A percentile compares a stretch with the other conserved stretches of the same genome.
These are phyloP conservation scores for Boletus rubropictus DNA, from an alignment of 768 basidiomycete genomes.

Conservation along the genomic window DNA sequence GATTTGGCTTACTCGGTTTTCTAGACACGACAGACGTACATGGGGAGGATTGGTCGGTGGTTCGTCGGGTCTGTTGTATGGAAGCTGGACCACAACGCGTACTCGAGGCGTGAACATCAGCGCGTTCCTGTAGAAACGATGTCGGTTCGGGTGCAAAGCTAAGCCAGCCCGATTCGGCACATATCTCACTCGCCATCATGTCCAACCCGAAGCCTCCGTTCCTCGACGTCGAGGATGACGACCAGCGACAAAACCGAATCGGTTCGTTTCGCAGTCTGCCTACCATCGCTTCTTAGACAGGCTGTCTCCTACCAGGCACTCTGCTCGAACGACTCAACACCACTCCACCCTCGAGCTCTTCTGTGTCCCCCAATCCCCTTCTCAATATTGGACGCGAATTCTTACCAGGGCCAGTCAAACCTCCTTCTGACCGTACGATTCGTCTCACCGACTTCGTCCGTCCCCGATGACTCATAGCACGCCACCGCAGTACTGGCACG, in stretches of 20 bases:
- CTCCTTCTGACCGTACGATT: conserved; percentile 46
- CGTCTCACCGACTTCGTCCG: not conserved
- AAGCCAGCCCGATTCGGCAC: conserved; percentile 12
- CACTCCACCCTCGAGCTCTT: conserved; percentile 12
- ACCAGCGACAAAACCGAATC: conserved; percentile 38
- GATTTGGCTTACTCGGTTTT: conserved; percentile 6
- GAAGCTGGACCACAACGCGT: conserved; percentile 74
- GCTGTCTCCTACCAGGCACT: conserved; percentile 27
- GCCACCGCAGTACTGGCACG: conserved; percentile 54
- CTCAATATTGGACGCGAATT: conserved; percentile 36
- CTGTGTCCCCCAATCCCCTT: conserved; percentile 7
- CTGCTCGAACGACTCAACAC: conserved; percentile 38
- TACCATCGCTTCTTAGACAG: not conserved
- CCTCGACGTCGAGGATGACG: conserved; percentile 47
- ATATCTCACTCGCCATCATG: conserved; percentile 5
- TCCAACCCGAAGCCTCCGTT: conserved; percentile 7
- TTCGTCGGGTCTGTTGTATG: conserved; percentile 71
- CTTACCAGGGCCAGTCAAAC: conserved; percentile 30
- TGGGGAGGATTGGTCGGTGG: conserved; percentile 59
- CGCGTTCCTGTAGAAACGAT: not conserved
- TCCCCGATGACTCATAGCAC: conserved; percentile 3
- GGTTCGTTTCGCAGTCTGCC: conserved; percentile 24
- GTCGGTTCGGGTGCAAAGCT: too few species aligned
- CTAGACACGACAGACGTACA: conserved; percentile 38
- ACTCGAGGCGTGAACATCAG: conserved; percentile 32